Base-by-base conservation (phyloP, 805 yeast genomes). In the Tanozyma kutaoensis region DNA sequence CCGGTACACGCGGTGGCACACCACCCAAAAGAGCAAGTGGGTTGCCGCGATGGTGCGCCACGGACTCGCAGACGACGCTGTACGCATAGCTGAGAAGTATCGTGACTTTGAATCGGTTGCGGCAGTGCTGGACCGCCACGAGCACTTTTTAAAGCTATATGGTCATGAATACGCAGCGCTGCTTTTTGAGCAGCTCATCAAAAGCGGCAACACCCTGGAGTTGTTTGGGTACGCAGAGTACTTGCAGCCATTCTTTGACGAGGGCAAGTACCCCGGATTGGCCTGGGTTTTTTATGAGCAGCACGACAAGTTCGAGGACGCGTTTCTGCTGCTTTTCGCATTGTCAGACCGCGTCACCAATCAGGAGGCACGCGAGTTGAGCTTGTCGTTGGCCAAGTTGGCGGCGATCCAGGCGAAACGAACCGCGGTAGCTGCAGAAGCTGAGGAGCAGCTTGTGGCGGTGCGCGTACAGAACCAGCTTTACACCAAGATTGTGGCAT, bases 231-330 rank as follows among this genome's bases (percentile, higher is more conserved):
- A 70, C 39, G 56, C 63, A 15, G 46, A 48, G 2, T 66, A 52
- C 35, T 48, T 81, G 28, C 53, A 63, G 15, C 47, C 50, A 34
- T 85, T 72, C 42, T 65, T 85, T 32, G 37, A 46, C 2, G 58
- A 60, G 17, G 15, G 38, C 42, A 4, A 59, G 30, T 66, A 69
- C 20, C 61, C 70, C 4, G 52, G 62, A 22, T 64, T 80, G 26
- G 64, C 81, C 2, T 85, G 95, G 95, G 74, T 84, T 13, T 63
- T 69, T 30, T 66, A 76, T 30, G 46, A 82, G 10, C 45, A 69
- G 18, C 69, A 61, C 34, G 58, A 57, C 3, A 56, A 71, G 8
- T 78, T 62, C 42, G 36, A 28, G 4, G 42, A 48, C 2, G 88
- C 85, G 0, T 54, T 76, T 1, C 39, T 45, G 10, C 55, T 61